These are phyloP conservation scores for Xylaria sp. DNA, from an alignment of 2,329 filamentous ascomycete species.

Conservation along the genomic window DNA sequence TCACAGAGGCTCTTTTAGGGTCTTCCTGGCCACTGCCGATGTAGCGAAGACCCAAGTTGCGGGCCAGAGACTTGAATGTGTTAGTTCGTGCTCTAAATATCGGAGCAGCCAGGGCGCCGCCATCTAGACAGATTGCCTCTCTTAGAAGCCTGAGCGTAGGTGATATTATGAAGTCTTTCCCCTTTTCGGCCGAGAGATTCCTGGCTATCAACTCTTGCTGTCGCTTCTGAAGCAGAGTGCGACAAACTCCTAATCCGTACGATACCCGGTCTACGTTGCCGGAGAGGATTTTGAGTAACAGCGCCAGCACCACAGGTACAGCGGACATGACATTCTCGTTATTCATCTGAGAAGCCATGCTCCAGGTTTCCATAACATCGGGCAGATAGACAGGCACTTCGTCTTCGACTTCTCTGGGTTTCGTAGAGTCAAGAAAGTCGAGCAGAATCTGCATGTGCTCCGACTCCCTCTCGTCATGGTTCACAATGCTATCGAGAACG, in stretches of 20 bases:
- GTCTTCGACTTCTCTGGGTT: constrained; percentile 63
- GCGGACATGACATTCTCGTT: constrained; percentile 85
- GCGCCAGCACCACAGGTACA: constrained; percentile 81
- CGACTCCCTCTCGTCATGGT: constrained; percentile 60
- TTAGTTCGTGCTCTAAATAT: constrained; percentile 82
- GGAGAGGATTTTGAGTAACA: constrained; percentile 83
- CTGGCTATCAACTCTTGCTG: constrained; percentile 84
- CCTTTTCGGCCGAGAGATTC: constrained; percentile 81
- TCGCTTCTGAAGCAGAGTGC: constrained; percentile 81
- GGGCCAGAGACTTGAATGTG: constrained; percentile 81
- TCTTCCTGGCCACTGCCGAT: constrained; percentile 71
- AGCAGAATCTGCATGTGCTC: constrained; percentile 69
- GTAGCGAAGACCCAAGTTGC: constrained; percentile 80
- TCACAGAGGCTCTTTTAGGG: constrained; percentile 76
- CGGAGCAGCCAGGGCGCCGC: constrained; percentile 79
- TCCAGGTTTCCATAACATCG: constrained; percentile 90
- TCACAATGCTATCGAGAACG: constrained; percentile 73
- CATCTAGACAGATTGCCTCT: constrained; percentile 87
- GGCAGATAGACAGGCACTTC: constrained; percentile 73
- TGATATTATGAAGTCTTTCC: constrained; percentile 88
- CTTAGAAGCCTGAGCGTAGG: constrained; percentile 86
- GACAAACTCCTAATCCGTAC: constrained; percentile 81
- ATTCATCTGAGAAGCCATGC: constrained; percentile 80
- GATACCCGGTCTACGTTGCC: constrained; percentile 77
- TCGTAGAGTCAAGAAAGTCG: constrained; percentile 72